Evolutionary conservation across 2,329 filamentous ascomycete genomes (phyloP).

Genomic region (Mycosphaerelloides madeirae): DNA sequence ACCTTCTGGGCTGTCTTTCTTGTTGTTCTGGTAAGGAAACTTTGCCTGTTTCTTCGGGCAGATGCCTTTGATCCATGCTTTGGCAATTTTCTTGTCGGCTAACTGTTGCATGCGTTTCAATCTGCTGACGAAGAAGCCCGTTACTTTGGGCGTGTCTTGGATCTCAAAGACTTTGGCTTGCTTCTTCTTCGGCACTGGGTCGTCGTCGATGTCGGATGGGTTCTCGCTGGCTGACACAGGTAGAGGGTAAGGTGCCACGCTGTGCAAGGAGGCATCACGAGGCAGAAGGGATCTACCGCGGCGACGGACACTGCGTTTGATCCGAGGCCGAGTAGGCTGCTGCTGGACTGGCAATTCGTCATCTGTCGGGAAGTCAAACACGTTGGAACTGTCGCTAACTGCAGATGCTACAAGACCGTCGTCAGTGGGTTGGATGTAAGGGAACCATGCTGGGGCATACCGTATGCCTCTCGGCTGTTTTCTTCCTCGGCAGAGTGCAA

Average conservation of each 20-base stretch:
- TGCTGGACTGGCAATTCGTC: conserved; percentile 1
- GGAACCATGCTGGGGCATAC: too few relatives aligned
- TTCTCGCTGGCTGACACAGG: neutral
- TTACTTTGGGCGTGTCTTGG: conserved; percentile 12
- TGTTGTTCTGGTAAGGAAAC: conserved; percentile 64
- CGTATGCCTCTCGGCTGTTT: too few relatives aligned
- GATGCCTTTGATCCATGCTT: conserved; percentile 70
- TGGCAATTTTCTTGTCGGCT: conserved; percentile 66
- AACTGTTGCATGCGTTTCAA: conserved; percentile 58
- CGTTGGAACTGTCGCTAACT: neutral
- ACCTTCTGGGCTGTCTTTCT: conserved; percentile 52
- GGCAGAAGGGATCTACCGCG: conserved; percentile 11
- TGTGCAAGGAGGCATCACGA: conserved; percentile 4
- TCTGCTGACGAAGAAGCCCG: conserved; percentile 9
- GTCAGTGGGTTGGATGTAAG: neutral
- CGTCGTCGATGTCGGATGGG: neutral
- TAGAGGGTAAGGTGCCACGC: conserved; percentile 3
- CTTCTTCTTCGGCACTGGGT: conserved; percentile 2
- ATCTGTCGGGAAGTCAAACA: neutral
- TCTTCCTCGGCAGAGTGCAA: too few relatives aligned
- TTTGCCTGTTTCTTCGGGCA: conserved; percentile 74
- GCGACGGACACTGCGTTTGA: conserved; percentile 2
- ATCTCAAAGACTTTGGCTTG: conserved; percentile 12
- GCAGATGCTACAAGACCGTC: conserved; percentile 1
- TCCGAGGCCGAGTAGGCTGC: neutral